Evolutionary conservation across 2,329 filamentous ascomycete genomes (phyloP).

Genomic region (Plectosphaerella sp.): DNA sequence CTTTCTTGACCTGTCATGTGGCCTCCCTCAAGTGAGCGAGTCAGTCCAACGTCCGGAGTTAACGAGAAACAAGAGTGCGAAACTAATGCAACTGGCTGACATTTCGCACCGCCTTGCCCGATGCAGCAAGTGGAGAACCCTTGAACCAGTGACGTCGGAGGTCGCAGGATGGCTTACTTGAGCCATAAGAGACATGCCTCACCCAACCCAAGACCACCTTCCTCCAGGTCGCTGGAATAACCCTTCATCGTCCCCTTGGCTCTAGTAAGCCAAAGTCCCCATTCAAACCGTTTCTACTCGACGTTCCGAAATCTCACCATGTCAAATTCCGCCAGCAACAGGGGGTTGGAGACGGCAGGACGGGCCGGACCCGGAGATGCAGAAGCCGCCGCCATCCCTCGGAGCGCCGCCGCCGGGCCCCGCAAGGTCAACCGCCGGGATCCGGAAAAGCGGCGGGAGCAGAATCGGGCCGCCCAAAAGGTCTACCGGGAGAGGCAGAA

Average conservation of each 20-base stretch:
- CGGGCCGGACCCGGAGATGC: background rate
- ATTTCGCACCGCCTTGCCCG: too few relatives aligned
- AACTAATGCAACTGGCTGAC: too few relatives aligned
- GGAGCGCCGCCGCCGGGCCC: background rate
- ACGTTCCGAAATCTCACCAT: background rate
- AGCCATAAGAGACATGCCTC: background rate
- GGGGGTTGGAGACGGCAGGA: background rate
- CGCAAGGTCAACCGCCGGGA: background rate
- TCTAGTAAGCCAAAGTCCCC: background rate
- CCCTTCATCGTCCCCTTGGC: background rate
- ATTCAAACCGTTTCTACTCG: background rate
- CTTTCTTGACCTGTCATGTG: too few relatives aligned
- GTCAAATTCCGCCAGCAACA: background rate
- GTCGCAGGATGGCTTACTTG: constrained; percentile 1
- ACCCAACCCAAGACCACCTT: background rate
- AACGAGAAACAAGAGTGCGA: too few relatives aligned
- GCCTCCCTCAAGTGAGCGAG: too few relatives aligned
- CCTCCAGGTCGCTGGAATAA: background rate
- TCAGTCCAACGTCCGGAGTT: too few relatives aligned
- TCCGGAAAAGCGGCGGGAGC: background rate
- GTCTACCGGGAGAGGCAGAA: background rate
- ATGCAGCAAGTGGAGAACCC: too few relatives aligned
- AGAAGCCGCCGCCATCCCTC: background rate
- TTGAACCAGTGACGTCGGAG: background rate
- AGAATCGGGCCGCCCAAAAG: background rate